Evolutionary conservation across 345 rosid species (phyloP), one percentile per base, ranked within the genome.

Genomic region (Salix brachista): DNA sequence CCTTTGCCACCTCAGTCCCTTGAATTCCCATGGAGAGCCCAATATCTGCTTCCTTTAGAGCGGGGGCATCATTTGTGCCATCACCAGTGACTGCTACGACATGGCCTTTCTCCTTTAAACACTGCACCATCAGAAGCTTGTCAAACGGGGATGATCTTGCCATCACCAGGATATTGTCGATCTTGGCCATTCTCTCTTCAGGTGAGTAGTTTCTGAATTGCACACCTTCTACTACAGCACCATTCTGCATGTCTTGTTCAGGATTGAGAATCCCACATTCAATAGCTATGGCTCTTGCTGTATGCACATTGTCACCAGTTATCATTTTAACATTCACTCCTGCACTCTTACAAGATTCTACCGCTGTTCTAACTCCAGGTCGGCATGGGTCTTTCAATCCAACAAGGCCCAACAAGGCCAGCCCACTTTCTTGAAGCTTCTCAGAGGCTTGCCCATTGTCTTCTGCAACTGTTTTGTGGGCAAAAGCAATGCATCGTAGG

Each of bases 191-290:
- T 18, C 84, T 83, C 76, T 94, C 92, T 77, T 78, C 79, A 68
- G 72, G 69, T 87, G 89, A 71, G 90, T 90, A 2, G 79, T 85
- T 44, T 83, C 88, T 70, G 91, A 97, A 86, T 85, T 92, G 23
- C 83, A 25, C 75, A 13, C 86, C 89, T 73, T 84, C 86, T 3
- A 88, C 73, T 4, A 85, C 83, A 14, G 67, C 91, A 65, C 88
- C 86, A 73, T 91, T 93, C 81, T 93, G 92, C 32, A 86, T 77
- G 61, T 91, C 94, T 17, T 90, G 74, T 5, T 41, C 50, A 14
- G 77, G 64, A 69, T 34, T 68, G 25, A 87, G 83, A 61, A 87
- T 81, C 50, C 84, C 86, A 21, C 86, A 85, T 65, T 87, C 86
- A 3, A 64, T 54, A n/a, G 88, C 87, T 60, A 81, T 81, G 25